Evolutionary conservation across 2,329 filamentous ascomycete species (phyloP), one percentile per base, ranked within the genome.

Genomic region (Clarireedia sp.): DNA sequence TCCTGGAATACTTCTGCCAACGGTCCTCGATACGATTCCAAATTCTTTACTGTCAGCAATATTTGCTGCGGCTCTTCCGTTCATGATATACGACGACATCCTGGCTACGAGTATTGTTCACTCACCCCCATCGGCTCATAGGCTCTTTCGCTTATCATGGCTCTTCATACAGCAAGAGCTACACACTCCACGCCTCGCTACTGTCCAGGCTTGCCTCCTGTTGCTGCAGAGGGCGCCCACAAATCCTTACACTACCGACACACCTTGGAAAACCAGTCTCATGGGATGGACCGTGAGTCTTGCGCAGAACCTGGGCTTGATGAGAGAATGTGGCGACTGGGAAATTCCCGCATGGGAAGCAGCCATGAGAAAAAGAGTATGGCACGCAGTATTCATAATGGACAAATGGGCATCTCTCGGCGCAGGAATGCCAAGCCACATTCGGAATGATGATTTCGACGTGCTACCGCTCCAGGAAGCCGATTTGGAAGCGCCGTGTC

Each of bases 11-110:
- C 41, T 66, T 37, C 62, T 59, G 29, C 67, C 66, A 1, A 59
- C 67, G 3, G 62, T 69, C 12, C 64, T 72, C 1, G 60, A 68
- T 48, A 63, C 63, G 21, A 59, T 73, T 12, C 67, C 71, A 1
- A 64, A 72, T 3, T 71, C 67, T 41, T 63, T 74, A 14, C 61
- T 74, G 16, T 69, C 72, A 2, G 72, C 72, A 2, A 70, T 75
- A 17, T 75, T 74, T 53, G 73, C 73, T 10, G 71, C 73, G 17
- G 71, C 72, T 2, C 63, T 75, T n/a, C 71, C 72, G 3, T 75
- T 74, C 56, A 71, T 72, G 53, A 62, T 73, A 5, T 74, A 73
- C 64, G 73, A 75, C 57, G 71, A 74, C 53, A 58, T 66, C 19
- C 64, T 70, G 38, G 62, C 66, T 16, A 64, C 66, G 4, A 66